Evolutionary conservation across 2,329 filamentous ascomycete species (phyloP).

Genomic region (Exophiala viscosa): DNA sequence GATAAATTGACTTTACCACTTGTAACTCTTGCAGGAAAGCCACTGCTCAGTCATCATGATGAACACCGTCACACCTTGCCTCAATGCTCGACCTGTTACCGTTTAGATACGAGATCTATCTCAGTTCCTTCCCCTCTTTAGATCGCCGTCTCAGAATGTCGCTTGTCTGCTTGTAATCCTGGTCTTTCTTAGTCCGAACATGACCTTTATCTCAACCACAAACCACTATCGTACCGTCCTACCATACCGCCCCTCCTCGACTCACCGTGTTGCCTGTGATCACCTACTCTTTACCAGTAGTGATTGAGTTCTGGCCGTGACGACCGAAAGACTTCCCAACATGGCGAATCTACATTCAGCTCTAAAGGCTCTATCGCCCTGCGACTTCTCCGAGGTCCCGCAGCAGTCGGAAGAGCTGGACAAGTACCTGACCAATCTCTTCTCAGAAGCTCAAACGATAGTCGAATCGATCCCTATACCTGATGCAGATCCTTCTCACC

Average conservation of each 20-base stretch:
- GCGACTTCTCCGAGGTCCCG: slow-evolving; percentile 51
- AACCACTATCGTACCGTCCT: neutral
- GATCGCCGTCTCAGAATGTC: slow-evolving; percentile 8
- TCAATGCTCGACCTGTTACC: neutral
- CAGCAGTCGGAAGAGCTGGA: slow-evolving; percentile 48
- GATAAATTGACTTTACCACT: neutral
- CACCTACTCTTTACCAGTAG: no score
- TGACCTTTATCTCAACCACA: neutral
- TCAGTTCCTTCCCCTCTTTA: neutral
- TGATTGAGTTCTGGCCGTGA: neutral
- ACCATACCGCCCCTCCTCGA: no score
- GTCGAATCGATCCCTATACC: slow-evolving; percentile 70
- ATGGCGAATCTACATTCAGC: slow-evolving; percentile 61
- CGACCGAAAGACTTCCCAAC: neutral
- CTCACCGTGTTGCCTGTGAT: no score
- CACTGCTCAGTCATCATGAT: slow-evolving; percentile 21
- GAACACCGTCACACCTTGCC: neutral
- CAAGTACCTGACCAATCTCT: slow-evolving; percentile 56
- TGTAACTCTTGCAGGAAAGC: neutral
- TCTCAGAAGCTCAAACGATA: slow-evolving; percentile 65
- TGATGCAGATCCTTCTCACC: slow-evolving; percentile 44
- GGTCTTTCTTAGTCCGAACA: neutral
- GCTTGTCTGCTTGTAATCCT: neutral
- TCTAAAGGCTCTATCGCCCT: slow-evolving; percentile 54
- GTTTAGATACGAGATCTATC: neutral